phyloP scores from a whole-genome alignment of 352 stramenopile genomes.

The Pythium rhizo-oryzae region DNA sequence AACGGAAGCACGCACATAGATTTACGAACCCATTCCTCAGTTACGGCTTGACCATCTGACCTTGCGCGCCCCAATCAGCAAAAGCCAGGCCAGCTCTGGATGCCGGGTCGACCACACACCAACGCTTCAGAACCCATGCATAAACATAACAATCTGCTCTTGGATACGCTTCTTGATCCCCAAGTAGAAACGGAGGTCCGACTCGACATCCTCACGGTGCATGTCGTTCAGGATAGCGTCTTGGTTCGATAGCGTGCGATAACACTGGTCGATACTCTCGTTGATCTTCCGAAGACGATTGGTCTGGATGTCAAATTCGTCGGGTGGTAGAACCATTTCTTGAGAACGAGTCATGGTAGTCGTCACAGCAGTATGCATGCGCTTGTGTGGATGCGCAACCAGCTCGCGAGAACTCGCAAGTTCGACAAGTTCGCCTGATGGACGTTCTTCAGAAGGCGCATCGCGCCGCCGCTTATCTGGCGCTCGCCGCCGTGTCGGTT shows the following conservation, averaged over 20 bases:
- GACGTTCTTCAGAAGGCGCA: slow-evolving; percentile 1
- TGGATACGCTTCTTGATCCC: slow-evolving; percentile 77
- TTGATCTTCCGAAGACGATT: slow-evolving; percentile 67
- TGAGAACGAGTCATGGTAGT: slow-evolving; percentile 44
- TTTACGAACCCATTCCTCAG: slow-evolving; percentile 16
- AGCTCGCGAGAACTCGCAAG: slow-evolving; percentile 46
- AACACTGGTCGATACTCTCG: slow-evolving; percentile 68
- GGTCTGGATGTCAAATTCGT: slow-evolving; percentile 72
- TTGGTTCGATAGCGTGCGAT: slow-evolving; percentile 46
- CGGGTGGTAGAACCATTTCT: slow-evolving; percentile 51
- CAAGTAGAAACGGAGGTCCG: slow-evolving; percentile 68
- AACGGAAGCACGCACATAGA: no score
- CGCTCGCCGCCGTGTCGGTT: slow-evolving; percentile 3
- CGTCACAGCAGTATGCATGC: slow-evolving; percentile 46
- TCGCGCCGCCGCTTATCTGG: slow-evolving; percentile 42
- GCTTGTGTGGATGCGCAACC: slow-evolving; percentile 49
- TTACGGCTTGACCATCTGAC: no score
- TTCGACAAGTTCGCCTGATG: slow-evolving; percentile 45
- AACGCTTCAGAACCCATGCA: slow-evolving; percentile 57
- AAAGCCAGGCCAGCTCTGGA: no score
- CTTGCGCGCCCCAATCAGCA: no score
- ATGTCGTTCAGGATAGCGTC: slow-evolving; percentile 52
- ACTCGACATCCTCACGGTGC: slow-evolving; percentile 63
- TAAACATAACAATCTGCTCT: slow-evolving; percentile 69
- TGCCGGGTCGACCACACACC: background rate